Percentiles rank a stretch among this genome's conserved stretches.
phyloP scores from a whole-genome alignment of 352 stramenopile species.

The Phytopythium vexans region DNA sequence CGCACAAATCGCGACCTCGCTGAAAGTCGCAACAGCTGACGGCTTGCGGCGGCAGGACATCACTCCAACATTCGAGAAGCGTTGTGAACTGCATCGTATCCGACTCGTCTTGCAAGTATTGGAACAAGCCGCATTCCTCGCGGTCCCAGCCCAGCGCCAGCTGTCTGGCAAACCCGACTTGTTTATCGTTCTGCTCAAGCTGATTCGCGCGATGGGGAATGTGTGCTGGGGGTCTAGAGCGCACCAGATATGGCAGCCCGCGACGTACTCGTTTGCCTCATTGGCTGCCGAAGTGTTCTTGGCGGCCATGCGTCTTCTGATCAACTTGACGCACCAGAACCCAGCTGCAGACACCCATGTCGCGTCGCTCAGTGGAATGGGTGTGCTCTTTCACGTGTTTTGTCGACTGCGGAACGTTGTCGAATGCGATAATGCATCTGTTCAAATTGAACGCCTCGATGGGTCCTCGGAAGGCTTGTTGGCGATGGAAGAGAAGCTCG shows the following conservation, averaged over 20 bases:
- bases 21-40: background rate
- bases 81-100: conserved; percentile 29
- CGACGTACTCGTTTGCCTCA: conserved; percentile 10
- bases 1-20: too few species aligned
- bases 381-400: conserved; percentile 43
- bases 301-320: conserved; percentile 49
- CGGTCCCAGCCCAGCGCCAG: conserved; percentile 37
- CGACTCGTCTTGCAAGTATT: conserved; percentile 51
- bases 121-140: conserved; percentile 67
- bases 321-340: conserved; percentile 83
- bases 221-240: conserved; percentile 28
- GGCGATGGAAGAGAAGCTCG: conserved; percentile 31
- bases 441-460: background rate
- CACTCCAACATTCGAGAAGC: conserved; percentile 11
- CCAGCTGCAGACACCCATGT: conserved; percentile 40
- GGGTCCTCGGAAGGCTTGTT: background rate
- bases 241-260: conserved; percentile 17
- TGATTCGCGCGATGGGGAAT: conserved; percentile 30
- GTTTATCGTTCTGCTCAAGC: conserved; percentile 36
- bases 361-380: conserved; percentile 29
- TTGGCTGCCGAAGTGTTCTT: conserved; percentile 43
- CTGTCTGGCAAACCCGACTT: conserved; percentile 31
- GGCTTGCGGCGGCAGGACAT: background rate
- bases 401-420: conserved; percentile 22
- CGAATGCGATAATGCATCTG: background rate